phyloP scores from a whole-genome alignment of 306 rosid species.

The Glycyrrhiza uralensis region DNA sequence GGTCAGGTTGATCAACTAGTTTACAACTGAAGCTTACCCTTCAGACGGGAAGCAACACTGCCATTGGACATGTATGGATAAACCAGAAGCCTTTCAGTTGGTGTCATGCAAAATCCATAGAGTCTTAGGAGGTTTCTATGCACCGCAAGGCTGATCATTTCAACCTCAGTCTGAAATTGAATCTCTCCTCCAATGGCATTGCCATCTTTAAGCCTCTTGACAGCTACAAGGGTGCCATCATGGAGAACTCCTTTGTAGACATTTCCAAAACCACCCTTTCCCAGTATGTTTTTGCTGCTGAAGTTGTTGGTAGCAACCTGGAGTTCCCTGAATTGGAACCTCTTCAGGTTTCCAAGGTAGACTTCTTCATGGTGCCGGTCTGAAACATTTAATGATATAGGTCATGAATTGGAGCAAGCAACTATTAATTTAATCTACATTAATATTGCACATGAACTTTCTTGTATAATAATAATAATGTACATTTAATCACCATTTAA shows the following conservation, averaged over 20 bases:
- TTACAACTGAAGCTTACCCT: conserved; percentile 32
- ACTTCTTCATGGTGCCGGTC: conserved; percentile 43
- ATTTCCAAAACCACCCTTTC: conserved; percentile 52
- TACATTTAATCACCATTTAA: not conserved
- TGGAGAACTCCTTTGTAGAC: conserved; percentile 49
- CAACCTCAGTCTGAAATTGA: conserved; percentile 52
- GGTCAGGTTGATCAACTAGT: too few species aligned
- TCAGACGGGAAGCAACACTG: conserved; percentile 50
- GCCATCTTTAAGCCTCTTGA: conserved; percentile 50
- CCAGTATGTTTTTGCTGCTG: conserved; percentile 47
- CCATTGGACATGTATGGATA: conserved; percentile 56
- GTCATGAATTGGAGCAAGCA: not conserved
- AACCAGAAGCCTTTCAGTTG: conserved; percentile 44
- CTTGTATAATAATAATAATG: too few species aligned
- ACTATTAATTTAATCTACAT: not conserved
- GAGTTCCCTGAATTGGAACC: conserved; percentile 49
- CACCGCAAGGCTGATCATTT: conserved; percentile 52
- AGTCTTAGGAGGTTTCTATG: conserved; percentile 49
- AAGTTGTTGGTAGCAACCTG: conserved; percentile 44
- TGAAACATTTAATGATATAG: not conserved
- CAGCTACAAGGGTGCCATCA: conserved; percentile 47
- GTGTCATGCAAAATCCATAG: conserved; percentile 49
- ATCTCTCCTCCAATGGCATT: conserved; percentile 53
- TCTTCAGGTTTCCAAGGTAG: conserved; percentile 50
- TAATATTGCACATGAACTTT: conserved; percentile 3